Base-by-base conservation (phyloP, 1,284 basidiomycete genomes). In the Heterobasidion irregulare region DNA sequence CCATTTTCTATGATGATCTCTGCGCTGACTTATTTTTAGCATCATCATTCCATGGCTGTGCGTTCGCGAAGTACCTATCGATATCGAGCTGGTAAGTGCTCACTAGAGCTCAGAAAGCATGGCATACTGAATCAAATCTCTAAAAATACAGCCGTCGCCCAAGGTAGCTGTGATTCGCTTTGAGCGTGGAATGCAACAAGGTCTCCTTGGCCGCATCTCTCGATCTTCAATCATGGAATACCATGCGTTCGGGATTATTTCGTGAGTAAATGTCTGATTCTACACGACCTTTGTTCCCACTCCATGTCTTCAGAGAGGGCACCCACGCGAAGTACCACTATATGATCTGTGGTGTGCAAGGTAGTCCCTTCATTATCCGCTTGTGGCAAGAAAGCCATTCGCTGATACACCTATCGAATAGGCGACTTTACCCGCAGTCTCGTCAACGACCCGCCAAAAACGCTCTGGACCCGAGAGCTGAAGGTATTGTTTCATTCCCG, bases 261-360 rank as follows among this genome's bases (percentile, higher is more conserved):
- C 78, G 77, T 79, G 57, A 56, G 75, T 68, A 15, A 44, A 53
- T 48, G 26, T 43, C 12, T n/a, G 46, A 18, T 16, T 8, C 15
- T 7, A 3, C 35, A 5, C 53, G 19, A 18, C n/a, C 6, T 52
- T 51, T 56, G 12, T 54, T 53, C 57, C 52, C 62, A 59, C 62
- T 56, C 19, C 34, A 38, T 56, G 47, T 5, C 56, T 50, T 43
- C 59, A 87, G 84, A 33, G 86, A 87, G 66, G 83, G 84, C 26
- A 76, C 73, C 5, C 76, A 86, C 57, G 77, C 86, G 10, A 79
- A 84, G 62, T 82, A 84, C 62, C 87, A 89, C 67, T 89, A 86
- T 68, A 70, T 89, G 75, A 83, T 89, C 58, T 84, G 82, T 61
- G 87, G 86, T 68, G 86, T 89, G 49, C 86, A 88, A 73, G 85